These are phyloP conservation scores for Myxozyma mucilagina DNA, from an alignment of 805 yeast genomes.

Conservation along the genomic window DNA sequence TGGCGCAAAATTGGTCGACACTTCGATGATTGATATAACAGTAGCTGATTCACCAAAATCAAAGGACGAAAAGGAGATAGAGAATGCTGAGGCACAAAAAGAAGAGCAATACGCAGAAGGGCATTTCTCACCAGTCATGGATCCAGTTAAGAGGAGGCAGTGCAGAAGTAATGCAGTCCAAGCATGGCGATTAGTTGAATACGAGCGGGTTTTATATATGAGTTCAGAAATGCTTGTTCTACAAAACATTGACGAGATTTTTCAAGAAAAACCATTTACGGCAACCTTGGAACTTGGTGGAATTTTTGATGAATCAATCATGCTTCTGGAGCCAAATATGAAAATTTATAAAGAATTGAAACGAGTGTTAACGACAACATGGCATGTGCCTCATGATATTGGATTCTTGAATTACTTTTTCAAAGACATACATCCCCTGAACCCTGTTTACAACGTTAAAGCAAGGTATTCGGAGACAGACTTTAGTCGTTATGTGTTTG, in stretches of 20 bases:
- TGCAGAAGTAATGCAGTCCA: constrained; percentile 26
- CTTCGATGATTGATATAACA: constrained; percentile 10
- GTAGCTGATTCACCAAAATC: constrained; percentile 11
- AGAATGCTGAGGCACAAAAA: background rate
- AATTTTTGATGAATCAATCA: constrained; percentile 26
- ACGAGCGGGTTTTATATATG: constrained; percentile 21
- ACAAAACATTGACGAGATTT: constrained; percentile 24
- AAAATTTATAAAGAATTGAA: constrained; percentile 21
- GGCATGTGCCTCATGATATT: constrained; percentile 20
- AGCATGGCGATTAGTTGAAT: constrained; percentile 28
- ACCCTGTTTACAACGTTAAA: constrained; percentile 28
- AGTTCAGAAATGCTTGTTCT: constrained; percentile 28
- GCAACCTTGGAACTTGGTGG: constrained; percentile 30
- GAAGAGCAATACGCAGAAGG: constrained; percentile 4
- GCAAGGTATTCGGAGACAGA: constrained; percentile 17
- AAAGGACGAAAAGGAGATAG: constrained; percentile 15
- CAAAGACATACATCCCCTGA: constrained; percentile 24
- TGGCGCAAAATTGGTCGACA: constrained; percentile 30
- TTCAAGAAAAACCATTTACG: constrained; percentile 25
- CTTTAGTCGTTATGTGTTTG: constrained; percentile 22
- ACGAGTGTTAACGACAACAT: constrained; percentile 10
- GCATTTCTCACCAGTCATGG: background rate
- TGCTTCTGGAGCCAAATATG: constrained; percentile 28
- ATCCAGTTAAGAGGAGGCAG: constrained; percentile 1
- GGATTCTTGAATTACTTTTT: constrained; percentile 25